phyloP scores from a whole-genome alignment of 345 rosid genomes.

The Eucalyptus caleyi region DNA sequence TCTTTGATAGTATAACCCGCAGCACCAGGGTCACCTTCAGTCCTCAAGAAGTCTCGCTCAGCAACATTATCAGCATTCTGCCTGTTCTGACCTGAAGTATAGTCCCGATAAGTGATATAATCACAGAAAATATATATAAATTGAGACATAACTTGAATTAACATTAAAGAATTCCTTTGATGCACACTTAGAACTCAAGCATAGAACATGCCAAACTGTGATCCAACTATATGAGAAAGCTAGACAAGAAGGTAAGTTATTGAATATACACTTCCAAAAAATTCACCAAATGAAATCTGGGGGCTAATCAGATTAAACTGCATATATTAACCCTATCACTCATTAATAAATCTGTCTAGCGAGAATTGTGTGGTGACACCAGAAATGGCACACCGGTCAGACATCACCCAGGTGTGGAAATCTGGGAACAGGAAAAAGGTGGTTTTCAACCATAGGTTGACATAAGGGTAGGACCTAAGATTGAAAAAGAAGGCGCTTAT shows the following conservation, averaged over 20 bases:
- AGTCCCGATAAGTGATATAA: neutral
- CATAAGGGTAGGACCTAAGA: neutral
- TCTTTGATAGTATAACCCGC: slow-evolving; percentile 82
- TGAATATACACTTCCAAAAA: neutral
- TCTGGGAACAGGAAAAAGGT: neutral
- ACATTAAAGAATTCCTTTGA: neutral
- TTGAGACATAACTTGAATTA: neutral
- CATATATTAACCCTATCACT: neutral
- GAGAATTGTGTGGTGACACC: neutral
- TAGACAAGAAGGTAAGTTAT: neutral
- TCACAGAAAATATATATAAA: neutral
- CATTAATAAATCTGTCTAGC: neutral
- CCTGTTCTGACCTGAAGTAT: neutral
- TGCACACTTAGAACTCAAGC: neutral
- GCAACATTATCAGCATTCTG: slow-evolving; percentile 13
- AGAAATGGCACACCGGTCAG: neutral
- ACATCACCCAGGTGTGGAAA: neutral
- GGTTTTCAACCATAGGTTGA: neutral
- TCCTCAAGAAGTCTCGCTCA: slow-evolving; percentile 71
- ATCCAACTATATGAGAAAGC: neutral
- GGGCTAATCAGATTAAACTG: neutral
- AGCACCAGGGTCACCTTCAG: slow-evolving; percentile 93
- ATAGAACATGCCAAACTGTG: neutral
- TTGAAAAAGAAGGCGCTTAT: neutral
- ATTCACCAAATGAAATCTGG: neutral